Evolutionary conservation across 768 basidiomycete genomes (phyloP).

Genomic region (Termitomyces sp.): DNA sequence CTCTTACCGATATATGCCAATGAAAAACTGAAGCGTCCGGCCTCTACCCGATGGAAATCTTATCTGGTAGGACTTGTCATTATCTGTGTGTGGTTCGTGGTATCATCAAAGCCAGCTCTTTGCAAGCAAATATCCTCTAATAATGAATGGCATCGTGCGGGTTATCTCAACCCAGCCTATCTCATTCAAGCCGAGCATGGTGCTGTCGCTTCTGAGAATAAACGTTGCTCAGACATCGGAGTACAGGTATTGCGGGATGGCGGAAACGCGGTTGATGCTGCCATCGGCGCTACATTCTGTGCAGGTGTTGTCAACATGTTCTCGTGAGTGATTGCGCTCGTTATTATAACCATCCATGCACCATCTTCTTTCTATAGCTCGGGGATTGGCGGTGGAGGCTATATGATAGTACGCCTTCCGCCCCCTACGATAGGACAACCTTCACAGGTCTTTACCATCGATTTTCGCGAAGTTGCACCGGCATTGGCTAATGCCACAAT

Average conservation of each 20-base stretch:
- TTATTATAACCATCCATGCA: background rate
- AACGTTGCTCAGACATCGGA: constrained; percentile 81
- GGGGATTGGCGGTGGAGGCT: constrained; percentile 85
- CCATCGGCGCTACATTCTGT: constrained; percentile 75
- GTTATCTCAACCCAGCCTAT: constrained; percentile 36
- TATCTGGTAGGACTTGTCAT: constrained; percentile 5
- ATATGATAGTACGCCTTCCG: constrained; percentile 79
- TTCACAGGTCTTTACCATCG: constrained; percentile 67
- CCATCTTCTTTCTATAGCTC: constrained; percentile 36
- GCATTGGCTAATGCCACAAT: constrained; percentile 67
- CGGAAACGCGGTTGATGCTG: constrained; percentile 90
- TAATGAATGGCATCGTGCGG: background rate
- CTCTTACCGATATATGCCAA: constrained; percentile 4
- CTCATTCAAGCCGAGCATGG: constrained; percentile 59
- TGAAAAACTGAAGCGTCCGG: background rate
- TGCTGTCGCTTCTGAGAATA: constrained; percentile 88
- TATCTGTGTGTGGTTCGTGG: background rate
- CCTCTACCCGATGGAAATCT: background rate
- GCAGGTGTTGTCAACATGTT: constrained; percentile 86
- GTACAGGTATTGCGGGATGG: constrained; percentile 71
- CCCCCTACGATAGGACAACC: constrained; percentile 30
- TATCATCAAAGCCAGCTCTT: background rate
- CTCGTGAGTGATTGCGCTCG: constrained; percentile 45
- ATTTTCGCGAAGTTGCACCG: constrained; percentile 89
- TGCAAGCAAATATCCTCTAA: background rate